Evolutionary conservation across 768 basidiomycete genomes (phyloP).

Genomic region (Lactarius quietus): DNA sequence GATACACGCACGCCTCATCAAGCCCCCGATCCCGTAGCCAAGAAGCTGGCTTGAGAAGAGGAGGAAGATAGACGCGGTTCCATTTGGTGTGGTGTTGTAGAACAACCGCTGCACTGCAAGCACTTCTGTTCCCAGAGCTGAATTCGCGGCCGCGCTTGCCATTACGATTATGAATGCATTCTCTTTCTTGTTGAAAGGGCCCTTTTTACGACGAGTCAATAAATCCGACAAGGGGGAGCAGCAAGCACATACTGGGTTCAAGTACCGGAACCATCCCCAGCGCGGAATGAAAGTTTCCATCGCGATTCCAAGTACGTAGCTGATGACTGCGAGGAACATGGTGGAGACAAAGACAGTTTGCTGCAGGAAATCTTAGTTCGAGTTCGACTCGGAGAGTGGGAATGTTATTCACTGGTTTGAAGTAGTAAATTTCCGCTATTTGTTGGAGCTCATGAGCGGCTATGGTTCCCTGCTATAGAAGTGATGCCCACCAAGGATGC

Average conservation of each 20-base stretch:
- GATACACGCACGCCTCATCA: conserved; percentile 43
- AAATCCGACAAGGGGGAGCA: background rate
- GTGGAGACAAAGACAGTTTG: conserved; percentile 50
- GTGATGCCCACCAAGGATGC: conserved; percentile 42
- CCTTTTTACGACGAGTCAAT: conserved; percentile 32
- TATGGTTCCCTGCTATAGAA: background rate
- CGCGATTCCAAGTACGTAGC: conserved; percentile 46
- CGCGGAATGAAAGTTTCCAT: conserved; percentile 48
- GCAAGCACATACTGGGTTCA: conserved; percentile 46
- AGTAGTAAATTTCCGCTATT: conserved; percentile 57
- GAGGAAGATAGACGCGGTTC: conserved; percentile 44
- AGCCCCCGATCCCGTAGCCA: conserved; percentile 55
- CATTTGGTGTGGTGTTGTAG: conserved; percentile 50
- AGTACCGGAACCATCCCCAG: conserved; percentile 42
- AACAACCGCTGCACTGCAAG: conserved; percentile 44
- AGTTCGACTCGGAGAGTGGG: background rate
- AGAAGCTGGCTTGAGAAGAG: conserved; percentile 36
- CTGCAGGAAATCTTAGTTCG: conserved; percentile 29
- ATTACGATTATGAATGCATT: conserved; percentile 57
- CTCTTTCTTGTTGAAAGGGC: conserved; percentile 59
- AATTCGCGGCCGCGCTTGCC: conserved; percentile 51
- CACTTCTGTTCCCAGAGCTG: conserved; percentile 52
- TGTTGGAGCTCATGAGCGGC: conserved; percentile 46
- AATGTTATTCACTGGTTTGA: conserved; percentile 45
- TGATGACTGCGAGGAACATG: conserved; percentile 52